A percentile compares a stretch with the other conserved stretches of the same genome.
Evolutionary conservation across 1,284 basidiomycete species (phyloP).

Genomic region (Ganoderma sinense): DNA sequence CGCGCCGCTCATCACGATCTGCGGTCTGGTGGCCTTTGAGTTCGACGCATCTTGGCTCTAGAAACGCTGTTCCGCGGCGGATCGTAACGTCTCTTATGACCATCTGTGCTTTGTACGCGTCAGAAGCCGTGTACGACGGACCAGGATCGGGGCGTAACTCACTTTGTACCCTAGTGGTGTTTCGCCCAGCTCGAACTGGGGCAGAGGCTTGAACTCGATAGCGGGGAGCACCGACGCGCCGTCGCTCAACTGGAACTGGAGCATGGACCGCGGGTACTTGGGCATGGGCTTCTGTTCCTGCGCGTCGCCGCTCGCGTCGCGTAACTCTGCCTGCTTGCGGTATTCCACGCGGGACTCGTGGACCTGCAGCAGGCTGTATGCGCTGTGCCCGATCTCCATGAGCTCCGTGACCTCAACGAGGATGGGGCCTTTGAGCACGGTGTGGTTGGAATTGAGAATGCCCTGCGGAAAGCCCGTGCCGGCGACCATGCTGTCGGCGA

Average conservation of each 20-base stretch:
- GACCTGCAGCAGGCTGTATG: slow-evolving; percentile 69
- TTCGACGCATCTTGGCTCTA: slow-evolving; percentile 68
- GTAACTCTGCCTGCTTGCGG: slow-evolving; percentile 53
- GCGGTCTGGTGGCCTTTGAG: slow-evolving; percentile 65
- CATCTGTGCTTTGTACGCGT: slow-evolving; percentile 51
- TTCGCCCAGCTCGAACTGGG: slow-evolving; percentile 65
- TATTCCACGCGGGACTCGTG: slow-evolving; percentile 70
- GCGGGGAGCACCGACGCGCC: slow-evolving; percentile 67
- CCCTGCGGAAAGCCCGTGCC: slow-evolving; percentile 70
- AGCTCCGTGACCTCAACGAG: slow-evolving; percentile 76
- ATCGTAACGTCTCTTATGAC: slow-evolving; percentile 68
- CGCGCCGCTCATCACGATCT: slow-evolving; percentile 63
- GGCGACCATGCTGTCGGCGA: slow-evolving; percentile 70
- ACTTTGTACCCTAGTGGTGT: slow-evolving; percentile 82
- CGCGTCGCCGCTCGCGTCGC: slow-evolving; percentile 60
- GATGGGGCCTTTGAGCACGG: slow-evolving; percentile 49
- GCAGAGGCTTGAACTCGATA: slow-evolving; percentile 70
- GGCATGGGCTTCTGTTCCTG: slow-evolving; percentile 69
- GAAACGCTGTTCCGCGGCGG: slow-evolving; percentile 69
- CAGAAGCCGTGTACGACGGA: neutral
- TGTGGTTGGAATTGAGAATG: slow-evolving; percentile 45
- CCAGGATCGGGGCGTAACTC: slow-evolving; percentile 20
- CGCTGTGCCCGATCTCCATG: slow-evolving; percentile 79
- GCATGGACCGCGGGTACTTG: slow-evolving; percentile 75
- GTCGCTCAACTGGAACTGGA: slow-evolving; percentile 73